phyloP scores from a whole-genome alignment of 129 eudicot genomes.

The Saposhnikovia divaricata region DNA sequence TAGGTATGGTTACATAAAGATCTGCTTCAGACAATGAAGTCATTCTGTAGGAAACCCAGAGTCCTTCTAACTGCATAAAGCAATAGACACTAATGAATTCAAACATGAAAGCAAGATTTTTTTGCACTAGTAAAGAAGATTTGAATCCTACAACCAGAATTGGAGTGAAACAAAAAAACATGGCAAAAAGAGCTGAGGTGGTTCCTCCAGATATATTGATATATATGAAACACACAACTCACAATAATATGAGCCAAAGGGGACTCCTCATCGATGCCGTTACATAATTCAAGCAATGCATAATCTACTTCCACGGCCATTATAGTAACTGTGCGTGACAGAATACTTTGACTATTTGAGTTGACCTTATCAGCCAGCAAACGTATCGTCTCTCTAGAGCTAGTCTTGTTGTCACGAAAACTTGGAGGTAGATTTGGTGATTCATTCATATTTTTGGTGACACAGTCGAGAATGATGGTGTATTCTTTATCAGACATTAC shows the following conservation, averaged over 20 bases:
- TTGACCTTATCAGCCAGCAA: conserved; percentile 90
- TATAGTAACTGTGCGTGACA: conserved; percentile 82
- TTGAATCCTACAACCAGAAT: neutral
- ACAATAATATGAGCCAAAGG: conserved; percentile 80
- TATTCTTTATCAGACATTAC: conserved; percentile 90
- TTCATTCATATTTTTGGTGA: conserved; percentile 64
- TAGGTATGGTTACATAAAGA: conserved; percentile 78
- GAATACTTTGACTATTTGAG: conserved; percentile 74
- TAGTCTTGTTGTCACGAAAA: conserved; percentile 62
- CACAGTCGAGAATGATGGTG: conserved; percentile 58
- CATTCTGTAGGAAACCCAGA: conserved; percentile 93
- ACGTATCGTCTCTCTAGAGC: conserved; percentile 59
- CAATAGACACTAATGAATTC: conserved; percentile 8
- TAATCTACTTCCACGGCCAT: conserved; percentile 60
- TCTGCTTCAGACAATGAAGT: conserved; percentile 93
- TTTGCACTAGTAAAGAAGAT: neutral
- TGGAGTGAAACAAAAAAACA: neutral
- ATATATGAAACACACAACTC: conserved; percentile 25
- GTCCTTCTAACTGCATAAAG: conserved; percentile 76
- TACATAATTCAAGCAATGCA: conserved; percentile 79
- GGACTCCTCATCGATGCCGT: conserved; percentile 67
- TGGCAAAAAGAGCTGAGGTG: neutral
- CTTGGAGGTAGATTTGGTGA: conserved; percentile 79
- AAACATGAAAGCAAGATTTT: neutral
- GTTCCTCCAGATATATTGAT: neutral